Evolutionary conservation across 306 rosid species (phyloP).

Genomic region (Leucaena leucocephala): DNA sequence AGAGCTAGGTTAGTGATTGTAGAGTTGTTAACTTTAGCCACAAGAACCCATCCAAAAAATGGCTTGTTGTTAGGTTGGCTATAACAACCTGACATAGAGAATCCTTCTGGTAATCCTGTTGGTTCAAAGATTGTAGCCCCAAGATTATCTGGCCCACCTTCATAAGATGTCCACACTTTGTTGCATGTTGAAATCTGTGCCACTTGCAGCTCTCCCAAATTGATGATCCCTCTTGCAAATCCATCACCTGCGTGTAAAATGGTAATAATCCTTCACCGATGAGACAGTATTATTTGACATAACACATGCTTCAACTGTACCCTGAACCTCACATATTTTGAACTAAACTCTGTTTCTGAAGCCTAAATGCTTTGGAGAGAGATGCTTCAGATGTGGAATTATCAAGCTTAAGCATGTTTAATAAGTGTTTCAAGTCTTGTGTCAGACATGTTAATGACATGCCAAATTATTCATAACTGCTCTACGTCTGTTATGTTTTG

Average conservation of each 20-base stretch:
- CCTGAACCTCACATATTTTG: neutral
- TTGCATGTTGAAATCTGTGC: neutral
- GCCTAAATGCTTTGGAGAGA: neutral
- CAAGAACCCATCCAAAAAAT: conserved; percentile 54
- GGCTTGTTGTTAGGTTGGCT: conserved; percentile 57
- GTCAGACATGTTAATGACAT: neutral
- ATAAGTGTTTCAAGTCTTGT: neutral
- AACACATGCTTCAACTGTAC: neutral
- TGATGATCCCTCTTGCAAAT: conserved; percentile 20
- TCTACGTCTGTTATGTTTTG: neutral
- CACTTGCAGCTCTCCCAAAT: too few relatives aligned
- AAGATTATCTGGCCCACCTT: too few relatives aligned
- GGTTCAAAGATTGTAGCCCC: conserved; percentile 68
- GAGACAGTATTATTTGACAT: neutral
- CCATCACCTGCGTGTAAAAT: conserved; percentile 30
- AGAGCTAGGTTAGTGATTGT: conserved; percentile 15
- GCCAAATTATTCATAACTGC: too few relatives aligned
- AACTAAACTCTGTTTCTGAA: neutral
- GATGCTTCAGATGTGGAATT: neutral
- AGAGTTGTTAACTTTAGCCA: conserved; percentile 32
- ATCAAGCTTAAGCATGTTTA: neutral
- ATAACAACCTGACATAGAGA: conserved; percentile 50
- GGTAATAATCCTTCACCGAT: neutral
- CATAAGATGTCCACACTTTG: too few relatives aligned
- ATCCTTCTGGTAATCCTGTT: conserved; percentile 48